Conservation (phyloP, 768 basidiomycete species). For the Xerocomus potaroensis region DNA sequence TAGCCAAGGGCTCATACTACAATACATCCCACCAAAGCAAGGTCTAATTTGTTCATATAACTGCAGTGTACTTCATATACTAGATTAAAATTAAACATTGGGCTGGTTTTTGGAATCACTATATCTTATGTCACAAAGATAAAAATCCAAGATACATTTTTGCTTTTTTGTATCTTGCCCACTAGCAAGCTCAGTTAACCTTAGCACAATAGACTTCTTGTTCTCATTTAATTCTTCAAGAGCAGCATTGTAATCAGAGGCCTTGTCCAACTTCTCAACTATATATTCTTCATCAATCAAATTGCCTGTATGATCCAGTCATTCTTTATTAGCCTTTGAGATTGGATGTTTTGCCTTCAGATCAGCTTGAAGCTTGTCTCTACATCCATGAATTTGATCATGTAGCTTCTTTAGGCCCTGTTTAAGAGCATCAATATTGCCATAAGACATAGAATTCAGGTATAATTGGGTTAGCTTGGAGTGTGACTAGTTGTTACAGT, state of each 20-base stretch:
- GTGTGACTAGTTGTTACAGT: no score
- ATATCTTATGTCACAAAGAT: no score
- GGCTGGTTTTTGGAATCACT: no score
- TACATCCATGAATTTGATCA: slow-evolving; percentile 7
- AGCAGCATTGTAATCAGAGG: slow-evolving; percentile 10
- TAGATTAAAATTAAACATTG: no score
- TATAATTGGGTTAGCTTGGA: no score
- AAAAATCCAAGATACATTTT: no score
- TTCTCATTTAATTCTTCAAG: not conserved
- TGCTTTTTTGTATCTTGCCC: not conserved
- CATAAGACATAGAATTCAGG: no score
- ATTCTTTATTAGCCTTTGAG: slow-evolving; percentile 15
- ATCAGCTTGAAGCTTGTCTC: slow-evolving; percentile 3
- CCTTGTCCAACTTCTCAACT: not conserved
- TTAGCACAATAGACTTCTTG: not conserved
- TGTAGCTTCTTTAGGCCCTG: slow-evolving; percentile 12
- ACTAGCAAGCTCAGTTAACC: not conserved
- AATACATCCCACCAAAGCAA: no score
- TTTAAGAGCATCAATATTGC: slow-evolving; percentile 6
- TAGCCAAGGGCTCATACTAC: no score
- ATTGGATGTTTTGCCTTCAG: slow-evolving; percentile 9
- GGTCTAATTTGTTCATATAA: no score
- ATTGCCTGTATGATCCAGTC: slow-evolving; percentile 12
- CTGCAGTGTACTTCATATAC: no score
- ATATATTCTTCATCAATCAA: slow-evolving; percentile 1